Conservation (phyloP, 768 basidiomycete species). For the Kwoniella dejecticola region DNA sequence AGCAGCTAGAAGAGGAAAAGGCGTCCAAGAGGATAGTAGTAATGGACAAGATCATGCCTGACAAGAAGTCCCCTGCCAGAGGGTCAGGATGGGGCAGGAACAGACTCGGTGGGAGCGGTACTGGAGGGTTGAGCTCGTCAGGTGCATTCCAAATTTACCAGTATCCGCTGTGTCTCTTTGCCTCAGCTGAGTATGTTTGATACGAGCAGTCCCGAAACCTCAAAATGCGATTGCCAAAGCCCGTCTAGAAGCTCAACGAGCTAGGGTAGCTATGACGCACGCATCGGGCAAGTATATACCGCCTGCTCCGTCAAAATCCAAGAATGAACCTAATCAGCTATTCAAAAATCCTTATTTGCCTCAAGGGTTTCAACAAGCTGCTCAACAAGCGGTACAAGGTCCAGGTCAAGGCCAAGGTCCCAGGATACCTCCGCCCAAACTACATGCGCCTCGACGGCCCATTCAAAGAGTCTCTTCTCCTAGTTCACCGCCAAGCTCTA, state of each 20-base stretch:
- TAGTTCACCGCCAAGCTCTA: conserved; percentile 8
- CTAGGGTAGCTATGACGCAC: conserved; percentile 43
- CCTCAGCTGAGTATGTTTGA: not conserved
- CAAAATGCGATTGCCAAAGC: conserved; percentile 35
- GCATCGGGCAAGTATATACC: conserved; percentile 41
- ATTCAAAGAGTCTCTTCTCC: not conserved
- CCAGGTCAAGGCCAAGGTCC: conserved; percentile 1
- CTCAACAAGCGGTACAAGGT: not conserved
- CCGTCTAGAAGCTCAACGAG: conserved; percentile 35
- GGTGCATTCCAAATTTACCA: not conserved
- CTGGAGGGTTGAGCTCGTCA: not conserved
- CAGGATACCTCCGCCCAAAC: conserved; percentile 2
- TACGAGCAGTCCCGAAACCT: not conserved
- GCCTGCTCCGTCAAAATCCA: conserved; percentile 16
- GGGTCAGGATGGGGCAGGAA: conserved; percentile 6
- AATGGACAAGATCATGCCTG: conserved; percentile 31
- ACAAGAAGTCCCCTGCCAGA: conserved; percentile 16
- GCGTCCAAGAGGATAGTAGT: conserved; percentile 39
- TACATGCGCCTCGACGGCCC: not conserved
- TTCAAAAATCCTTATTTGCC: conserved; percentile 31
- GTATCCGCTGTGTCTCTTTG: too few relatives aligned
- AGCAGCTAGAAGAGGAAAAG: conserved; percentile 38
- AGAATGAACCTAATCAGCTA: conserved; percentile 12
- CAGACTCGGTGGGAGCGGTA: not conserved
- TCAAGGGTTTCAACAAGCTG: too few relatives aligned